Base-by-base conservation (phyloP, 1,139 yeast genomes). In the Geotrichum carabidarum region DNA sequence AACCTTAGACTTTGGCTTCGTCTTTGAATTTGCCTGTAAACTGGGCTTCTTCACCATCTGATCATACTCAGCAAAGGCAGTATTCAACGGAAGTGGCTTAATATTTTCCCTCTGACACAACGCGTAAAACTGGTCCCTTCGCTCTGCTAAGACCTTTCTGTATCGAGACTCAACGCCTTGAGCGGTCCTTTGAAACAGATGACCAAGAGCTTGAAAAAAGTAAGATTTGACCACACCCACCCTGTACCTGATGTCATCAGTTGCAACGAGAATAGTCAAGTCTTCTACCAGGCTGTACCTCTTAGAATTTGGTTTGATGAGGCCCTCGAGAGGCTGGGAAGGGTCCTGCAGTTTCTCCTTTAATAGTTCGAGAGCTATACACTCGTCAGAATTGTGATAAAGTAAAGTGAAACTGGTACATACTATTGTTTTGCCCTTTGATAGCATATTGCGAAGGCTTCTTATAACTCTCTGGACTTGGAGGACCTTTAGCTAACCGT, bases 231-330 rank as follows among this genome's bases (percentile, higher is more conserved):
- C 22, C 14, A 22, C 17, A n/a, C 49, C 42, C 8, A 18, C 34
- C 8, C 2, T 9, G 22, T 3, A 45, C 12, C 49, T 41, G n/a
- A 4, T 17, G 14, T 45, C 42, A 11, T 12, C 41, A 12, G 49
- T 45, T 4, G 49, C 49, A 11, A 17, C 22, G 34, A 45, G 18
- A 12, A 45, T 45, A 22, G 49, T 45, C 34, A 45, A 27, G 11
- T 45, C 49, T 17, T 45, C 49, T 1, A 8, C 15, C 32, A 45
- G 8, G 12, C 34, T 34, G 18, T 45, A 45, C 5, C 27, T 3
- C 27, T 22, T 22, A 22, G 27, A 3, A 22, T 22, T 22, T 22
- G 27, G 27, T 22, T 22, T 22, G 27, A 22, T 22, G 5, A 22
- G 27, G 27, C 27, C 27, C 5, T 22, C 27, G 5, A 22, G 27